A percentile compares a stretch with the other conserved stretches of the same genome.
These are phyloP conservation scores for Cystobasidiopsis lactophilus DNA, from an alignment of 768 basidiomycete genomes.

Conservation along the genomic window DNA sequence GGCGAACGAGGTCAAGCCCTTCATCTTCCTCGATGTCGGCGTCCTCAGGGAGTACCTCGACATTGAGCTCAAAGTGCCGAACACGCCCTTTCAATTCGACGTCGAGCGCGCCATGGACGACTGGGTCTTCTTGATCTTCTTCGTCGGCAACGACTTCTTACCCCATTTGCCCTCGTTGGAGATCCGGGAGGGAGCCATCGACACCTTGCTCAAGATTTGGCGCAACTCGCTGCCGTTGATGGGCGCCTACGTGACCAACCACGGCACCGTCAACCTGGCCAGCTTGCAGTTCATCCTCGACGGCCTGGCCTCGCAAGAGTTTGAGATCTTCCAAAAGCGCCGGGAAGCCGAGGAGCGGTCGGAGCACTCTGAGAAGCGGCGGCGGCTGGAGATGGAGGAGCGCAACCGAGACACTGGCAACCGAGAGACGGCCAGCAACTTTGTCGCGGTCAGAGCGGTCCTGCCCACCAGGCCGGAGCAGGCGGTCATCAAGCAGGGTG, in stretches of 20 bases:
- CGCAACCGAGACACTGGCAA: background rate
- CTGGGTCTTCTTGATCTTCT: slow-evolving; percentile 99
- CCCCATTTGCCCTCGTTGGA: slow-evolving; percentile 95
- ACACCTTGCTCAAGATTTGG: slow-evolving; percentile 90
- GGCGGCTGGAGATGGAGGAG: background rate
- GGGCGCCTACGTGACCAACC: slow-evolving; percentile 91
- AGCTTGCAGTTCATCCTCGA: slow-evolving; percentile 86
- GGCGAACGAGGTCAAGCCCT: slow-evolving; percentile 59
- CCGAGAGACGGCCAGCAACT: too few relatives aligned
- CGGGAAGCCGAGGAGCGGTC: slow-evolving; percentile 36
- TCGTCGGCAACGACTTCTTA: slow-evolving; percentile 98
- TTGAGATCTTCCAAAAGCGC: slow-evolving; percentile 78
- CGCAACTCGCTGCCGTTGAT: slow-evolving; percentile 74
- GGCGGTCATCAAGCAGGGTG: slow-evolving; percentile 37
- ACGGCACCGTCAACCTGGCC: slow-evolving; percentile 63
- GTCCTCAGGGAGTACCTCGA: slow-evolving; percentile 93
- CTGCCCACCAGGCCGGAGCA: background rate
- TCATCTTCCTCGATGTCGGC: slow-evolving; percentile 96
- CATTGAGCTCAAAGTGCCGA: slow-evolving; percentile 70
- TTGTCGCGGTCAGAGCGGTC: slow-evolving; percentile 1
- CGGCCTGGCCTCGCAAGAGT: slow-evolving; percentile 78
- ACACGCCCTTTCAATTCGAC: slow-evolving; percentile 60
- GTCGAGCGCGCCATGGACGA: slow-evolving; percentile 96
- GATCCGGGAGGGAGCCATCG: slow-evolving; percentile 97
- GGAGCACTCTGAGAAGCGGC: slow-evolving; percentile 3